A percentile compares a stretch with the other conserved stretches of the same genome.
Evolutionary conservation across 1,284 basidiomycete genomes (phyloP).

Genomic region (Puccinia horiana): DNA sequence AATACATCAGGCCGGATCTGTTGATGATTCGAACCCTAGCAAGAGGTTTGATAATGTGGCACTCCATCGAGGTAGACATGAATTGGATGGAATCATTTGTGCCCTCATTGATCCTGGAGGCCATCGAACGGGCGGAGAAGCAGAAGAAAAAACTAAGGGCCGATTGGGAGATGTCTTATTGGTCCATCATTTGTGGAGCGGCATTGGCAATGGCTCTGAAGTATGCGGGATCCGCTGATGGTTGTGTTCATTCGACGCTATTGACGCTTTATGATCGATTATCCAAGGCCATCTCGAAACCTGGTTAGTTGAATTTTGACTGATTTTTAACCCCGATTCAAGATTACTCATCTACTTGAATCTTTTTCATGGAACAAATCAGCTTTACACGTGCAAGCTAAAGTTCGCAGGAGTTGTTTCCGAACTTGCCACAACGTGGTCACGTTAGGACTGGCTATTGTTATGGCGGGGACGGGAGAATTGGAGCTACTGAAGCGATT

Average conservation of each 20-base stretch:
- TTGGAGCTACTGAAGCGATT: slow-evolving; percentile 84
- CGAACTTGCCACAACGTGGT: slow-evolving; percentile 84
- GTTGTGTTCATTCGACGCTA: slow-evolving; percentile 79
- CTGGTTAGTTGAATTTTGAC: slow-evolving; percentile 56
- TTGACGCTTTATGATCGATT: slow-evolving; percentile 78
- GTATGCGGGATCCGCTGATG: slow-evolving; percentile 85
- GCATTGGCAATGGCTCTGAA: slow-evolving; percentile 90
- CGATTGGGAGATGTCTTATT: slow-evolving; percentile 75
- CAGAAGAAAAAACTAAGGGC: slow-evolving; percentile 67
- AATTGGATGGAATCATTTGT: slow-evolving; percentile 78
- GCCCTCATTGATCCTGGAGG: slow-evolving; percentile 69
- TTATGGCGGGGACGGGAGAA: slow-evolving; percentile 96
- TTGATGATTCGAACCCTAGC: slow-evolving; percentile 78
- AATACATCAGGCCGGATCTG: slow-evolving; percentile 83
- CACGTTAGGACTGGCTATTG: slow-evolving; percentile 78
- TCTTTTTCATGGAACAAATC: slow-evolving; percentile 18
- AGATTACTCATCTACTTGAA: slow-evolving; percentile 63
- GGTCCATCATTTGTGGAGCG: slow-evolving; percentile 82
- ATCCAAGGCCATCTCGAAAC: slow-evolving; percentile 61
- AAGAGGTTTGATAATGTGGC: slow-evolving; percentile 83
- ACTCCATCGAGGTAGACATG: slow-evolving; percentile 69
- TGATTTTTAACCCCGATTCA: slow-evolving; percentile 59
- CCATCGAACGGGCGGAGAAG: slow-evolving; percentile 62
- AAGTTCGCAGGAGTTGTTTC: slow-evolving; percentile 78
- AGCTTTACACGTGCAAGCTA: slow-evolving; percentile 49